phyloP scores from a whole-genome alignment of 345 rosid species.

The Syzygium jambos region DNA sequence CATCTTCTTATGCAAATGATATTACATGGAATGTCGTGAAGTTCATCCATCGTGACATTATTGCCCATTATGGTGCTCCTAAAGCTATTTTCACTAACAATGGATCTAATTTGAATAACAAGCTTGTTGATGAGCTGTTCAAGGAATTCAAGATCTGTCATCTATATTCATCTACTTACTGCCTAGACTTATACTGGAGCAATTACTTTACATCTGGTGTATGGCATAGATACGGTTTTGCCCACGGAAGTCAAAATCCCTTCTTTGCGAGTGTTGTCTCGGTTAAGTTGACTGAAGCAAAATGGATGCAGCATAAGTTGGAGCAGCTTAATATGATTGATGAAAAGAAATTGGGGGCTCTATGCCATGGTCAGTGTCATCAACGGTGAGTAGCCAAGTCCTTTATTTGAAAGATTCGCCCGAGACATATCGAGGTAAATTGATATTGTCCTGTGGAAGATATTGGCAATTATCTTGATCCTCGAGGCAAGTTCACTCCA shows the following conservation, averaged over 20 bases:
- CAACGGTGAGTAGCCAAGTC: neutral
- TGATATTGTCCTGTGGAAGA: neutral
- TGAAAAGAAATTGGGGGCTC: neutral
- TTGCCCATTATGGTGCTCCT: too few relatives aligned
- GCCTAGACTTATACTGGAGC: too few relatives aligned
- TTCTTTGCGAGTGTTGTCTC: too few relatives aligned
- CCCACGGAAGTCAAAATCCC: neutral
- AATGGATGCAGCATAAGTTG: neutral
- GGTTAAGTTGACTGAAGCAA: neutral
- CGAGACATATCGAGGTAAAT: neutral
- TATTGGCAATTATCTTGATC: neutral
- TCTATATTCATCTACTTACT: too few relatives aligned
- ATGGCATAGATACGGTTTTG: neutral
- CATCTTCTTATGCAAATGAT: neutral
- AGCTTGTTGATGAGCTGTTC: too few relatives aligned
- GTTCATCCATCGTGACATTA: too few relatives aligned
- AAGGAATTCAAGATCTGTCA: too few relatives aligned
- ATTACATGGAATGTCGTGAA: neutral
- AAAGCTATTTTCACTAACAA: too few relatives aligned
- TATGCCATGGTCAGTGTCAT: neutral
- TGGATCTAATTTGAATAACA: too few relatives aligned
- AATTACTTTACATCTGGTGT: too few relatives aligned
- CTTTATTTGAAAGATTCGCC: rapidly evolving
- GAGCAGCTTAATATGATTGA: neutral
- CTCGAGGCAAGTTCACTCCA: neutral